A percentile compares a stretch with the other conserved stretches of the same genome.
These are phyloP conservation scores for Pecoramyces ruminantium DNA, from an alignment of 192 early-diverging fungal species.

Conservation along the genomic window DNA sequence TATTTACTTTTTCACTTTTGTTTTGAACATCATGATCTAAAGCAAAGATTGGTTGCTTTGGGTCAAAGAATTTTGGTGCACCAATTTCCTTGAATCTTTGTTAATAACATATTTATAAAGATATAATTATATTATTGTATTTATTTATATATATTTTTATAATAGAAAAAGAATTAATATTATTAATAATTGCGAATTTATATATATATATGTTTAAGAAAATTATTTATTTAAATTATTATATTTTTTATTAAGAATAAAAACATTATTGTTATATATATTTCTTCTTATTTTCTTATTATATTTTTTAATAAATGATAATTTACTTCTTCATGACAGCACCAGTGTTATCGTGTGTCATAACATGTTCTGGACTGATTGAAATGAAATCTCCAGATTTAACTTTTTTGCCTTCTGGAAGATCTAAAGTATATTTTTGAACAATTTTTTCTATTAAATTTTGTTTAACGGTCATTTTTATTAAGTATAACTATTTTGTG, in stretches of 20 bases:
- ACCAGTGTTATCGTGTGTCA: conserved; percentile 97
- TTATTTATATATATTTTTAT: no score
- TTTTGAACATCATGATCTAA: conserved; percentile 98
- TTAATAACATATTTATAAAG: background rate
- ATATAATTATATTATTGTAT: no score
- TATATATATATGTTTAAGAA: no score
- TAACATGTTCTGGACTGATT: conserved; percentile 76
- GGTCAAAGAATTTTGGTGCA: conserved; percentile 60
- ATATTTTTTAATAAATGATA: no score
- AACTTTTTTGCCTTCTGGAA: conserved; percentile 42
- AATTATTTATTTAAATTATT: no score
- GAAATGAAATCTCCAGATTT: conserved; percentile 84
- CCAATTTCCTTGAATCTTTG: conserved; percentile 79
- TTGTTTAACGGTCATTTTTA: conserved; percentile 20
- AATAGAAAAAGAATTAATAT: no score
- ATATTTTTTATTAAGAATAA: no score
- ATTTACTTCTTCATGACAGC: conserved; percentile 80
- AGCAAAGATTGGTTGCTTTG: conserved; percentile 78
- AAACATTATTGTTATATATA: no score
- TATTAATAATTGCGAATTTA: no score
- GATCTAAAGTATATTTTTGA: conserved; percentile 70
- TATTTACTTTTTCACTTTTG: conserved; percentile 68
- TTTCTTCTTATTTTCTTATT: no score
- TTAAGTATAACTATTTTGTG: background rate
- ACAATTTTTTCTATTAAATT: conserved; percentile 93